phyloP scores from a whole-genome alignment of 2,329 filamentous ascomycete genomes.

The Cylindrodendrum hubeiense region DNA sequence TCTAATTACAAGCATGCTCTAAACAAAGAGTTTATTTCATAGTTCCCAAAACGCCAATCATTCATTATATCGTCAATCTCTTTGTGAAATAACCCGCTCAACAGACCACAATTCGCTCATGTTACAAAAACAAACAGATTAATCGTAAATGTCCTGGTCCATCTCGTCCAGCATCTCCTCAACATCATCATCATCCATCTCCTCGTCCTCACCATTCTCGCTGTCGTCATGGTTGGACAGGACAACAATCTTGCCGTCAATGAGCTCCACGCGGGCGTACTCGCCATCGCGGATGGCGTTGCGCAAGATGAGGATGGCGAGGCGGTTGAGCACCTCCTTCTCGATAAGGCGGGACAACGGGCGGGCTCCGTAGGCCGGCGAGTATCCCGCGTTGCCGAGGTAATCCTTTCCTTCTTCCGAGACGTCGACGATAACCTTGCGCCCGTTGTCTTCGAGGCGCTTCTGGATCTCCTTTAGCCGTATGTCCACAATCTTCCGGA shows the following conservation, averaged over 20 bases:
- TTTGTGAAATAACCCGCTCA: slow-evolving; percentile 3
- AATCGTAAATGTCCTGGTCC: slow-evolving; percentile 69
- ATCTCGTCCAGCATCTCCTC: slow-evolving; percentile 75
- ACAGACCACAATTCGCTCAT: not conserved
- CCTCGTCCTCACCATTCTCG: slow-evolving; percentile 72
- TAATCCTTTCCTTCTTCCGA: slow-evolving; percentile 92
- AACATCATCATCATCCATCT: slow-evolving; percentile 81
- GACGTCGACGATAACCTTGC: slow-evolving; percentile 87
- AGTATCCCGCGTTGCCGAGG: slow-evolving; percentile 91
- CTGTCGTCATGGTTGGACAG: slow-evolving; percentile 82
- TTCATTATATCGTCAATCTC: slow-evolving; percentile 15
- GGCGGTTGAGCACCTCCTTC: slow-evolving; percentile 93
- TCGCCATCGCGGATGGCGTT: slow-evolving; percentile 90
- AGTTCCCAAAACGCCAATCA: slow-evolving; percentile 21
- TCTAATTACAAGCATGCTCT: slow-evolving; percentile 13
- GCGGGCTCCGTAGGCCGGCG: slow-evolving; percentile 92
- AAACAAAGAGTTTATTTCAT: slow-evolving; percentile 1
- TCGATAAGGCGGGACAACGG: slow-evolving; percentile 92
- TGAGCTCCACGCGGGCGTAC: slow-evolving; percentile 80
- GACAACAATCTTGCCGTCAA: slow-evolving; percentile 84
- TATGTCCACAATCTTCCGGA: slow-evolving; percentile 95
- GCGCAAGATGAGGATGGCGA: slow-evolving; percentile 91
- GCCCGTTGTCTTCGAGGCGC: slow-evolving; percentile 85
- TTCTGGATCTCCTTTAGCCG: slow-evolving; percentile 91
- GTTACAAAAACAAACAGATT: slow-evolving; percentile 27